Evolutionary conservation across 2,329 filamentous ascomycete species (phyloP).

Genomic region (Lojkania enalia): DNA sequence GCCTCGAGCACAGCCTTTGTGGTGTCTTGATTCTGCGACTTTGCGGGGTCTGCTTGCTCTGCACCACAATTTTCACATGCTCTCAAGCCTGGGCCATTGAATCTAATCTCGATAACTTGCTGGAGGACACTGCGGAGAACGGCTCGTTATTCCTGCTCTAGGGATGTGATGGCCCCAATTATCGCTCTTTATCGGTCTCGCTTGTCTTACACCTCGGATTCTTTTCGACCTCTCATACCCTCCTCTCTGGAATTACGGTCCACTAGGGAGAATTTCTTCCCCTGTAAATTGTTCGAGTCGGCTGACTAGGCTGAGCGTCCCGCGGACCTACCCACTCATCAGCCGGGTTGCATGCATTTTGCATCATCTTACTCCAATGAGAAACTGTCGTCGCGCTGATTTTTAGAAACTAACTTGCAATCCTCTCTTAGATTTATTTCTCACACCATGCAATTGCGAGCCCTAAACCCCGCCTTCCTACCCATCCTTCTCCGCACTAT

Average conservation of each 20-base stretch:
- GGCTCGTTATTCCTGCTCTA: conserved; percentile 5
- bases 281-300: conserved; percentile 19
- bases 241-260: conserved; percentile 1
- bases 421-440: conserved; percentile 49
- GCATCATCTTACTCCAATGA: conserved; percentile 30
- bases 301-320: conserved; percentile 29
- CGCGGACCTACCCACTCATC: conserved; percentile 24
- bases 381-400: conserved; percentile 13
- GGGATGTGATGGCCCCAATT: conserved; percentile 1
- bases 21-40: conserved; percentile 8
- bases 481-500: conserved; percentile 64
- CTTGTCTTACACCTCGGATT: background rate
- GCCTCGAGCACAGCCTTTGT: conserved; percentile 1
- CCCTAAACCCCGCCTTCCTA: conserved; percentile 50
- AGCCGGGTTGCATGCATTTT: conserved; percentile 25
- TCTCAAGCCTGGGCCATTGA: background rate
- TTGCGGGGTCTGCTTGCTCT: conserved; percentile 4
- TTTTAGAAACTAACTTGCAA: conserved; percentile 29
- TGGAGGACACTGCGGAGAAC: background rate
- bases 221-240: conserved; percentile 1
- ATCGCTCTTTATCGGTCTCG: background rate
- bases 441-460: conserved; percentile 45
- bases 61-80: conserved; percentile 6
- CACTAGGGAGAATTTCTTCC: background rate
- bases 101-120: background rate